These are phyloP conservation scores for Acanthamoeba healyi DNA, from an alignment of 208 protist genomes.

Conservation along the genomic window DNA sequence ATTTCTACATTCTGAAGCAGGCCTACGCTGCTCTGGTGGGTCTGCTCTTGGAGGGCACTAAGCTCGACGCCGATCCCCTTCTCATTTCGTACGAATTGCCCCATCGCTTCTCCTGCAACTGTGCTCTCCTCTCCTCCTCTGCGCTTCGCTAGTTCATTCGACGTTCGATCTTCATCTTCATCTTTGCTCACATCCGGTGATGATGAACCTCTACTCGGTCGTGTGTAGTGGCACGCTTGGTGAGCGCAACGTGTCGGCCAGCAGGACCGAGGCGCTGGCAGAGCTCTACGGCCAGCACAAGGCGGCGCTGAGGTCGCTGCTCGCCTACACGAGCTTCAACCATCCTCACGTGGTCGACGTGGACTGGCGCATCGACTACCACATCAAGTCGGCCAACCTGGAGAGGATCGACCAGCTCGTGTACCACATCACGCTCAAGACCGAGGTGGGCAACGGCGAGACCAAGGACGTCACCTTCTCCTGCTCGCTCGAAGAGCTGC, in stretches of 20 bases:
- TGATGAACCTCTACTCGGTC: background rate
- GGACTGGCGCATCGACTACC: conserved; percentile 75
- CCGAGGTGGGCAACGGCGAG: conserved; percentile 72
- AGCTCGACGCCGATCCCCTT: conserved; percentile 45
- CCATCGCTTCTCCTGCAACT: too few species aligned
- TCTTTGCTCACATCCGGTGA: background rate
- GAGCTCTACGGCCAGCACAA: conserved; percentile 70
- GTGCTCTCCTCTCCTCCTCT: too few species aligned
- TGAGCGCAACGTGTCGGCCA: conserved; percentile 48
- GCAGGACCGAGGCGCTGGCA: conserved; percentile 12
- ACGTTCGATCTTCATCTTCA: background rate
- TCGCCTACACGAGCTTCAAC: conserved; percentile 72
- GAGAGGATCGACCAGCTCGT: conserved; percentile 65
- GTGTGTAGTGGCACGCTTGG: conserved; percentile 29
- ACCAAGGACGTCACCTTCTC: conserved; percentile 68
- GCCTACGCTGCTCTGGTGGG: conserved; percentile 60
- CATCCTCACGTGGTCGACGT: conserved; percentile 68
- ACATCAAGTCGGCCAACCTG: conserved; percentile 75
- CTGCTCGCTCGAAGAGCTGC: conserved; percentile 73
- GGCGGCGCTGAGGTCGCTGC: conserved; percentile 38
- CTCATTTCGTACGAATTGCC: conserved; percentile 22
- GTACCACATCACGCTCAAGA: conserved; percentile 76
- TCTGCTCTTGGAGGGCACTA: conserved; percentile 53
- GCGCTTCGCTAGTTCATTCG: background rate
- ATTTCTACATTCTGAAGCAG: conserved; percentile 68